Evolutionary conservation across 306 rosid species (phyloP).

Genomic region (cucumber (Cucumis sativus)): Cucumber_9930_V3 NC_026659.2:2670501-2671000

Average conservation of each 20-base stretch:
- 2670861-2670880: neutral
- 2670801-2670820: neutral
- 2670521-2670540: too few relatives aligned
- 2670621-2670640: too few relatives aligned
- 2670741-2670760: too few relatives aligned
- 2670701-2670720: neutral
- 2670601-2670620: too few relatives aligned
- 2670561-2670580: too few relatives aligned
- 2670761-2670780: neutral
- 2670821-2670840: neutral
- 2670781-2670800: neutral
- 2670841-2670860: neutral
- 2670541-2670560: too few relatives aligned
- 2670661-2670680: too few relatives aligned
- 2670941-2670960: neutral
- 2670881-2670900: neutral
- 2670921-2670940: neutral
- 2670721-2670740: too few relatives aligned
- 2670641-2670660: too few relatives aligned
- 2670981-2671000: slow-evolving; percentile 1
- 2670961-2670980: neutral
- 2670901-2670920: neutral
- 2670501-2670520: too few relatives aligned
- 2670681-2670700: neutral
- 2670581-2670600: too few relatives aligned